A percentile compares a stretch with the other conserved stretches of the same genome.
Conservation (phyloP, 2,329 filamentous ascomycete genomes). For the Furcasterigmium furcatum region DNA sequence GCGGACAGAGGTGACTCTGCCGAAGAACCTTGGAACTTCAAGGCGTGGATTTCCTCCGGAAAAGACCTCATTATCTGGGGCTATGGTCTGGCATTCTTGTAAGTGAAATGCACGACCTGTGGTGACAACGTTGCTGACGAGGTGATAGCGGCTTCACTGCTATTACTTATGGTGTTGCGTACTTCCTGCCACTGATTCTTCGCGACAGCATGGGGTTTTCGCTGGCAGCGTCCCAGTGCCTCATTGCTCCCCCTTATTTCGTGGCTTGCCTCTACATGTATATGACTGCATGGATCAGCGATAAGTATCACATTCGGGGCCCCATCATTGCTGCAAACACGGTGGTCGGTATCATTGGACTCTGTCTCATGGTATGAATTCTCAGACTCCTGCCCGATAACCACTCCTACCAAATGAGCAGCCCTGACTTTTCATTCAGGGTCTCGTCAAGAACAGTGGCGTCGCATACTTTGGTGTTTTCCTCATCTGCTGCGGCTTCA, state of each 20-base stretch:
- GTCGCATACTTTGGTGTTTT: slow-evolving; percentile 68
- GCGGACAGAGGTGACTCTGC: slow-evolving; percentile 61
- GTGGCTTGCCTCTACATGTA: slow-evolving; percentile 62
- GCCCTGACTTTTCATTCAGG: slow-evolving; percentile 4
- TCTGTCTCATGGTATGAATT: slow-evolving; percentile 49
- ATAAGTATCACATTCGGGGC: slow-evolving; percentile 60
- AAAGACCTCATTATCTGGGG: not conserved
- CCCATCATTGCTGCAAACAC: slow-evolving; percentile 62
- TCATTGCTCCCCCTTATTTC: slow-evolving; percentile 57
- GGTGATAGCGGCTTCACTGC: not conserved
- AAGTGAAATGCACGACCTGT: not conserved
- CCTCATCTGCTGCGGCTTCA: slow-evolving; percentile 29
- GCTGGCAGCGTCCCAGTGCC: slow-evolving; percentile 22
- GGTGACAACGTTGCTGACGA: no score
- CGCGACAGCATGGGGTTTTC: slow-evolving; percentile 21
- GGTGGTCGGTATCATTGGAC: slow-evolving; percentile 60
- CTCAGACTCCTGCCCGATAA: not conserved
- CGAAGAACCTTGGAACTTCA: slow-evolving; percentile 65
- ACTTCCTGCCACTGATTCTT: slow-evolving; percentile 58
- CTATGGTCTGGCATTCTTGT: slow-evolving; percentile 1
- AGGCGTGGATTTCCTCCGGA: slow-evolving; percentile 37
- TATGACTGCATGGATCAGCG: slow-evolving; percentile 59
- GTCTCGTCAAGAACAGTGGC: slow-evolving; percentile 47
- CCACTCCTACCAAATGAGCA: no score
- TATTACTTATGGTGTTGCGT: slow-evolving; percentile 50